phyloP scores from a whole-genome alignment of 164 flowering plant genomes.

The Macadamia tetraphylla region DNA sequence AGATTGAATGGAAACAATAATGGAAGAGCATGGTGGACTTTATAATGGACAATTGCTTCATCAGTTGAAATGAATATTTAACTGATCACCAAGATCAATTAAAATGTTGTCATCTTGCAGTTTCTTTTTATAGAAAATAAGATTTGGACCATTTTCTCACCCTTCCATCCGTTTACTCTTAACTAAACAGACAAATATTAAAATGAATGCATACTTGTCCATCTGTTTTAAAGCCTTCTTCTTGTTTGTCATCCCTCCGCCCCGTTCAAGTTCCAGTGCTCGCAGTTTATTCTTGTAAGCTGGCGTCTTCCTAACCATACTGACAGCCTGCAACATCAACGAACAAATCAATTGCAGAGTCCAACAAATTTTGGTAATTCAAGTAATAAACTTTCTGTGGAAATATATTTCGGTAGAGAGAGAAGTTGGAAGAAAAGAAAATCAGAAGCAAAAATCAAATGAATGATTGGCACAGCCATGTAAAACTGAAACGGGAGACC shows the following conservation, averaged over 20 bases:
- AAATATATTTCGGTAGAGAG: not conserved
- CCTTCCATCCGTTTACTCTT: too few relatives aligned
- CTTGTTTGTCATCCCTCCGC: constrained; percentile 64
- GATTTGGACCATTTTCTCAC: too few relatives aligned
- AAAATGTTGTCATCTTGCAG: not conserved
- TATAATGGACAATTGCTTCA: constrained; percentile 5
- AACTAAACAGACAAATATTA: not conserved
- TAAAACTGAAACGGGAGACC: not conserved
- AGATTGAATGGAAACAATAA: too few relatives aligned
- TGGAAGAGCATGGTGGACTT: too few relatives aligned
- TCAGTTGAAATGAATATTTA: not conserved
- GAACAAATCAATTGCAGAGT: not conserved
- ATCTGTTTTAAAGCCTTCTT: constrained; percentile 72
- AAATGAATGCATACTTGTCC: constrained; percentile 50
- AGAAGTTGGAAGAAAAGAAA: not conserved
- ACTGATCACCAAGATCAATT: not conserved
- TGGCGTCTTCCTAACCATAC: constrained; percentile 90
- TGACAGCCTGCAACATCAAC: constrained; percentile 58
- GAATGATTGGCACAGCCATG: not conserved
- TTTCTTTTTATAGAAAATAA: not conserved
- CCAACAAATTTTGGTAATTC: not conserved
- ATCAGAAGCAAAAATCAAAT: too few relatives aligned
- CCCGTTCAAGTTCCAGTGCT: constrained; percentile 87
- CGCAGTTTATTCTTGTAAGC: constrained; percentile 86
- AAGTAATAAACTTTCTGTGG: not conserved